Percentiles rank a stretch among this genome's conserved stretches.
Evolutionary conservation across 352 stramenopile species (phyloP).

Genomic region (Globisporangium nunn): DNA sequence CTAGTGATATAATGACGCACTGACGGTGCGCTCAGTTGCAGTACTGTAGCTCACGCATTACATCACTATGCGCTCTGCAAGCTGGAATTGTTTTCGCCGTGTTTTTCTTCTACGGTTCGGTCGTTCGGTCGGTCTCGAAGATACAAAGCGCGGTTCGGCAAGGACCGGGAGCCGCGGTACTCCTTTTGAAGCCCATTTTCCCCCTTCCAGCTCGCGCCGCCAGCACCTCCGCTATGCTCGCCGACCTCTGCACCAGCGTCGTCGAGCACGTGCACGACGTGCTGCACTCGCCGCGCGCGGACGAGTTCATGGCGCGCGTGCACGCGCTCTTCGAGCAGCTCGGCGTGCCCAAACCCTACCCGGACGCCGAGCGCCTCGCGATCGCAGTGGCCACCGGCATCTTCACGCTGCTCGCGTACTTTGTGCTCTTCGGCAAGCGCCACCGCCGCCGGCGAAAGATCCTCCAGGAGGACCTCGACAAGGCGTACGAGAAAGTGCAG

Average conservation of each 20-base stretch:
- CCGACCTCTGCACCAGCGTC: conserved; percentile 43
- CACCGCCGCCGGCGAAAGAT: conserved; percentile 60
- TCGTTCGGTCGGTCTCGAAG: no score
- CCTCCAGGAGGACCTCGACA: conserved; percentile 69
- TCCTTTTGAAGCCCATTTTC: not conserved
- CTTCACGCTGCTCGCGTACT: conserved; percentile 82
- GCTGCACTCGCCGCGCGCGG: conserved; percentile 65
- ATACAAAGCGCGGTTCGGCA: no score
- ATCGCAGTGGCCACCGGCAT: conserved; percentile 76
- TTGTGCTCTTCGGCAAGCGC: conserved; percentile 85
- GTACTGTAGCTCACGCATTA: no score
- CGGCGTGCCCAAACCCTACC: conserved; percentile 78
- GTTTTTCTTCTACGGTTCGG: no score
- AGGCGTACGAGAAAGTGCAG: conserved; percentile 75
- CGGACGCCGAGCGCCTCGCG: conserved; percentile 75
- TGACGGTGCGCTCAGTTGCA: no score
- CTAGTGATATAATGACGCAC: no score
- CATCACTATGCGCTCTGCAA: no score
- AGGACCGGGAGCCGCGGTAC: no score
- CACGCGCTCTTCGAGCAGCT: conserved; percentile 58
- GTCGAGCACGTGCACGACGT: conserved; percentile 74
- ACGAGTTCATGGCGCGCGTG: conserved; percentile 65
- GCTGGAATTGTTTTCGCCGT: no score
- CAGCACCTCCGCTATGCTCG: conserved; percentile 22
- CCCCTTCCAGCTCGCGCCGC: not conserved